Conservation (phyloP, 768 basidiomycete genomes). For the Trametes meyenii region DNA sequence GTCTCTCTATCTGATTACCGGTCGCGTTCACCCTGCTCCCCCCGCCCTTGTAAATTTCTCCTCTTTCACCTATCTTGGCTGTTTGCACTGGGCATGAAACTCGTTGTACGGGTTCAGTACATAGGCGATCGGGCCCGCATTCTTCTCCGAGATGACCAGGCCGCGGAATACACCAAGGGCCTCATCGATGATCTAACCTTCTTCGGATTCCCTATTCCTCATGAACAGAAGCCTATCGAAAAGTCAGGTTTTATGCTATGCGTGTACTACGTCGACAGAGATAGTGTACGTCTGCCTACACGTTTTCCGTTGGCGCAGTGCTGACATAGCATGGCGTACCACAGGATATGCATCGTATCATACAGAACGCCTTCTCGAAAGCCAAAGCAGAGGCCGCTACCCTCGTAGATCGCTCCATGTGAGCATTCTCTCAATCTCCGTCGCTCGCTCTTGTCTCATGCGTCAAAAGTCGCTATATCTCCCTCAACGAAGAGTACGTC, state of each 20-base stretch:
- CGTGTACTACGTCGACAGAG: constrained; percentile 16
- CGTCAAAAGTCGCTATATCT: constrained; percentile 16
- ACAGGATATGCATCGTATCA: constrained; percentile 20
- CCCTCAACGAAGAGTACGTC: constrained; percentile 27
- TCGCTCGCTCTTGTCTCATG: background rate
- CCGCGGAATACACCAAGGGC: constrained; percentile 20
- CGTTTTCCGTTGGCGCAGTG: background rate
- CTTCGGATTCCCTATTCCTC: constrained; percentile 18
- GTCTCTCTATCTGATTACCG: background rate
- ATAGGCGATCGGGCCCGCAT: constrained; percentile 22
- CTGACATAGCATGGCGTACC: background rate
- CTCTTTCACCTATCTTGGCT: too few species aligned
- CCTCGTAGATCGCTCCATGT: constrained; percentile 20
- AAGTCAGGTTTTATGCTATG: constrained; percentile 23
- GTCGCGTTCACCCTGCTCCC: background rate
- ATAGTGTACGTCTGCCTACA: constrained; percentile 15
- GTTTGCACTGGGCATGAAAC: constrained; percentile 14
- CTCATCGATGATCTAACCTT: constrained; percentile 21
- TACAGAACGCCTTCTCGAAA: constrained; percentile 18
- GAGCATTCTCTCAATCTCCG: background rate
- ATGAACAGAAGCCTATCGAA: constrained; percentile 22
- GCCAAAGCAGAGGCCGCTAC: constrained; percentile 9
- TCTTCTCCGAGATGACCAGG: constrained; percentile 19
- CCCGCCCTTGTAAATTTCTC: background rate
- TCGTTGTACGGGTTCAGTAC: constrained; percentile 25